Conservation (phyloP, 1,139 yeast genomes). For the Candida sanyaensis region DNA sequence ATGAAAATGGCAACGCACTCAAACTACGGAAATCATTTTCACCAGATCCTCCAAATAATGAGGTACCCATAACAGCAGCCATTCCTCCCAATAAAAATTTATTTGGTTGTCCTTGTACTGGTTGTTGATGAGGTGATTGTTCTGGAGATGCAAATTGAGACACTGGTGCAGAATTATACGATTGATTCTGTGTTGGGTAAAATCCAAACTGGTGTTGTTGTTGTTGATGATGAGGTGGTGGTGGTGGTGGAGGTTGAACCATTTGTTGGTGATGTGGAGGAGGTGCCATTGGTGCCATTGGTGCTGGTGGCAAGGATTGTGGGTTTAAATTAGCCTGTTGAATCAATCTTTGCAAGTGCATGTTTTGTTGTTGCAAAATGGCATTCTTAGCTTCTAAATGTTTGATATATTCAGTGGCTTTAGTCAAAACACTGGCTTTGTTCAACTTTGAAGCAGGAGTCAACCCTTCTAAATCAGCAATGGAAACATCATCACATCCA, state of each 20-base stretch:
- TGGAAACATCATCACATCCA: constrained; percentile 38
- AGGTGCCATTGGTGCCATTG: constrained; percentile 10
- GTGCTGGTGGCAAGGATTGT: constrained; percentile 9
- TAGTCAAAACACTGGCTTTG: constrained; percentile 84
- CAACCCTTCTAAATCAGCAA: constrained; percentile 73
- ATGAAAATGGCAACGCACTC: constrained; percentile 35
- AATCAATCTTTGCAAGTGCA: constrained; percentile 44
- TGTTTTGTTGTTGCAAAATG: constrained; percentile 54
- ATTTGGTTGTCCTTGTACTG: constrained; percentile 20
- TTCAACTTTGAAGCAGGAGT: constrained; percentile 86
- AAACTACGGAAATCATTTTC: constrained; percentile 42
- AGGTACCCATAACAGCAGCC: constrained; percentile 55
- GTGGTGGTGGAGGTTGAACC: not conserved
- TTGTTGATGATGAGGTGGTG: constrained; percentile 6
- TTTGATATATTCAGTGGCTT: constrained; percentile 87
- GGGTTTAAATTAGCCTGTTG: constrained; percentile 28
- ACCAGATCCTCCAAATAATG: constrained; percentile 38
- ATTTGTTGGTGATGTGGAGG: constrained; percentile 1
- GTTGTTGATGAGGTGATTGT: constrained; percentile 10
- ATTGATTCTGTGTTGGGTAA: constrained; percentile 20
- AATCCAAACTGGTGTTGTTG: constrained; percentile 22
- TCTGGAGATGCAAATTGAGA: constrained; percentile 19
- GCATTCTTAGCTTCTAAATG: constrained; percentile 77
- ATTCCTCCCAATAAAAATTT: constrained; percentile 55
- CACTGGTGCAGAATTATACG: constrained; percentile 19